Evolutionary conservation across 2,329 filamentous ascomycete species (phyloP).

Genomic region (Exophiala sideris): DNA sequence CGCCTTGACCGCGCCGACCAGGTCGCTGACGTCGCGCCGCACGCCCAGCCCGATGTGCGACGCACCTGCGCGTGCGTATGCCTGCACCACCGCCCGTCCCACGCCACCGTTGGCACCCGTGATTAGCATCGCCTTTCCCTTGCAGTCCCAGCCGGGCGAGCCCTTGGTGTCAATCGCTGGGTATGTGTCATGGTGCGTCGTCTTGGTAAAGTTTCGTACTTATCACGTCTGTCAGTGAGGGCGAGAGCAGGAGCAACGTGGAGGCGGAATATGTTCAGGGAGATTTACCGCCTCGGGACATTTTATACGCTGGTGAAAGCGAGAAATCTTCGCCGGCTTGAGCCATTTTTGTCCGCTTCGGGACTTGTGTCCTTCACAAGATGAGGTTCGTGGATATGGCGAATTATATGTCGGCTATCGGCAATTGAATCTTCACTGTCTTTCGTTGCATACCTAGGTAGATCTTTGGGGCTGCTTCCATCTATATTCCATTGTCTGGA

Average conservation of each 20-base stretch:
- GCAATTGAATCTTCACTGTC: not conserved
- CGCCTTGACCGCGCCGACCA: slow-evolving; percentile 25
- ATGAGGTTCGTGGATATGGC: not conserved
- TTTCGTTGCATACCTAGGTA: not conserved
- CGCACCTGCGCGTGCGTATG: slow-evolving; percentile 33
- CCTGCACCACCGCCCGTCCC: slow-evolving; percentile 35
- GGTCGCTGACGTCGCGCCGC: slow-evolving; percentile 24
- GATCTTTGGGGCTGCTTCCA: not conserved
- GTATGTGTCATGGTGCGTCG: slow-evolving; percentile 50
- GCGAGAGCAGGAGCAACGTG: not conserved
- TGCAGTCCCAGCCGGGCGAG: slow-evolving; percentile 29
- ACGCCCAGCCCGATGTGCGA: slow-evolving; percentile 36
- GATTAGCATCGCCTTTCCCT: slow-evolving; percentile 35
- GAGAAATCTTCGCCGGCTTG: slow-evolving; percentile 4
- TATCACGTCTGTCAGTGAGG: slow-evolving; percentile 4
- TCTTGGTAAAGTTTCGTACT: slow-evolving; percentile 10
- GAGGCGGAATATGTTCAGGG: slow-evolving; percentile 2
- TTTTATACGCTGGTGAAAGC: slow-evolving; percentile 6
- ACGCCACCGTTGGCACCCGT: slow-evolving; percentile 37
- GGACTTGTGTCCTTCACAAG: not conserved
- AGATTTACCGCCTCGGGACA: slow-evolving; percentile 3
- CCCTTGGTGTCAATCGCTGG: slow-evolving; percentile 44
- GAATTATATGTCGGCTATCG: not conserved
- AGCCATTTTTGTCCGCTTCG: slow-evolving; percentile 4
- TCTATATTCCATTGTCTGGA: not conserved